Percentiles rank a stretch among this genome's conserved stretches.
Conservation (phyloP, 345 rosid genomes). For the Euphorbia tirucalli region DNA sequence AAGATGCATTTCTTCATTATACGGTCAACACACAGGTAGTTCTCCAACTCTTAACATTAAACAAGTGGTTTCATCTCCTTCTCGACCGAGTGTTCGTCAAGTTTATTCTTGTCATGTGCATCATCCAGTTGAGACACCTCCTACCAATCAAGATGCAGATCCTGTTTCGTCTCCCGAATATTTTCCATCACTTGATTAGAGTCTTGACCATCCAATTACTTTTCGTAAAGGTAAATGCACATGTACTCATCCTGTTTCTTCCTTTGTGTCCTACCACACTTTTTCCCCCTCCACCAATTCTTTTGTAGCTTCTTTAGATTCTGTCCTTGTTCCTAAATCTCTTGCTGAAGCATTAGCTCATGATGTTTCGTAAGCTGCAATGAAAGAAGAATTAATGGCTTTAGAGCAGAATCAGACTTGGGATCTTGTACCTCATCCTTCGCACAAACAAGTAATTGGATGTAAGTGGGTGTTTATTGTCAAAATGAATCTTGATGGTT, state of each 20-base stretch:
- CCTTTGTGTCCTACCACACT: not conserved
- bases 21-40: not conserved
- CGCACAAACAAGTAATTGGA: no score
- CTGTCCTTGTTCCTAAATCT: not conserved
- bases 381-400: no score
- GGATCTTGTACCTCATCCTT: no score
- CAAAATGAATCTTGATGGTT: no score
- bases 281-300: not conserved
- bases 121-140: not conserved
- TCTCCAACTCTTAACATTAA: no score
- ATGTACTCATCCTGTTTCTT: not conserved
- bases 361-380: no score
- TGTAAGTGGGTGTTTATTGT: no score
- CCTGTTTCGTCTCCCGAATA: not conserved
- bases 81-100: not conserved
- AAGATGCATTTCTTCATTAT: not conserved
- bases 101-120: not conserved
- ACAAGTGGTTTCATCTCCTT: no score
- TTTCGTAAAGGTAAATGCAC: not conserved
- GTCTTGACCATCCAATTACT: not conserved
- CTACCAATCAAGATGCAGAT: no score
- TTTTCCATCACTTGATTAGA: not conserved
- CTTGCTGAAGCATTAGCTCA: no score
- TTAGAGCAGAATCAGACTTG: no score
- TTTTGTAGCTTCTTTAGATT: not conserved